Conservation (phyloP, 2,329 filamentous ascomycete species). For the Fusarium praegraminearum region DNA sequence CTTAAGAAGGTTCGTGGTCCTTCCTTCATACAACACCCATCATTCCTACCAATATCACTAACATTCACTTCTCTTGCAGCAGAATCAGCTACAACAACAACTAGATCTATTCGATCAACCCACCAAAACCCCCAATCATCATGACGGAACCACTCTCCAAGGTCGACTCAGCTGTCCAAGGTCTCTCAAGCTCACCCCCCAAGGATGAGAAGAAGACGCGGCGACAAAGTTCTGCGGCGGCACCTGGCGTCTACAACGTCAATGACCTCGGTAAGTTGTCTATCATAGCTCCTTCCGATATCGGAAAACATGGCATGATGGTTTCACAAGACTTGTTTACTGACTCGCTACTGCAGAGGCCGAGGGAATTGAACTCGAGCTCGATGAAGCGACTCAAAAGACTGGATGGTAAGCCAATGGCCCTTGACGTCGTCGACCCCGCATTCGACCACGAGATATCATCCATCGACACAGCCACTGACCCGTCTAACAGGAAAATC, state of each 20-base stretch:
- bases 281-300: constrained; percentile 23
- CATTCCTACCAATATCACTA: constrained; percentile 21
- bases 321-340: constrained; percentile 1
- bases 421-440: background rate
- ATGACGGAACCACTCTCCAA: constrained; percentile 76
- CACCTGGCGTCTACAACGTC: constrained; percentile 78
- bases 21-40: background rate
- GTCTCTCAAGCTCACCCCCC: constrained; percentile 75
- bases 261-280: constrained; percentile 80
- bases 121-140: constrained; percentile 26
- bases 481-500: constrained; percentile 78
- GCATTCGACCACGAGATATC: constrained; percentile 4
- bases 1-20: constrained; percentile 39
- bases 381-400: constrained; percentile 86
- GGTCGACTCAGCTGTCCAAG: constrained; percentile 91
- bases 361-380: constrained; percentile 76
- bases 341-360: constrained; percentile 68
- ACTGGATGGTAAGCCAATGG: constrained; percentile 79
- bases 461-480: constrained; percentile 13
- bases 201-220: constrained; percentile 70
- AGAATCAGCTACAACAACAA: constrained; percentile 30
- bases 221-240: constrained; percentile 77
- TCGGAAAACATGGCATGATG: constrained; percentile 4
- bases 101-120: constrained; percentile 43
- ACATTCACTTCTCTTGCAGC: constrained; percentile 20